Evolutionary conservation across 2,329 filamentous ascomycete species (phyloP).

Genomic region (Fusarium graminum): DNA sequence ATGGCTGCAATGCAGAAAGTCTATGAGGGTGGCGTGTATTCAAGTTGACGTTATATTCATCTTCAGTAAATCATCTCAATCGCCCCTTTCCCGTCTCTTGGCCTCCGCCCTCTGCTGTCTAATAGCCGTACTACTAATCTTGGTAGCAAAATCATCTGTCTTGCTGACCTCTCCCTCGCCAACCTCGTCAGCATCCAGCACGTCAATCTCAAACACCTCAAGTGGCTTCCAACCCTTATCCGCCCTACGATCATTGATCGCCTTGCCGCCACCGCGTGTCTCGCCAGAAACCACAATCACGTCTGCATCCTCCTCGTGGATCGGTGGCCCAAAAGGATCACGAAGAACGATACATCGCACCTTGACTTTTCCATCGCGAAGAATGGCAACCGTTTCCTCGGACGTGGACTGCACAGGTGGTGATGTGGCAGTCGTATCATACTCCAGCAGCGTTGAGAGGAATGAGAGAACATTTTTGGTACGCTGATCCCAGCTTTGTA

Average conservation of each 20-base stretch:
- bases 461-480: constrained; percentile 79
- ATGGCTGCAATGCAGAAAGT: background rate
- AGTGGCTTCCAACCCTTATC: constrained; percentile 82
- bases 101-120: constrained; percentile 63
- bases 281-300: constrained; percentile 90
- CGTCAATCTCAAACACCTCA: constrained; percentile 89
- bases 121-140: constrained; percentile 76
- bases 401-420: constrained; percentile 29
- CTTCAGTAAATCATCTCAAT: background rate
- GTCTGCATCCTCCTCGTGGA: constrained; percentile 81
- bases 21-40: background rate
- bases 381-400: constrained; percentile 59
- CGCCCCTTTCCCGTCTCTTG: constrained; percentile 8
- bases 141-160: constrained; percentile 77
- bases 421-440: constrained; percentile 50
- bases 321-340: constrained; percentile 91
- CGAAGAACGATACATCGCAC: constrained; percentile 87
- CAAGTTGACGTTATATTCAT: background rate
- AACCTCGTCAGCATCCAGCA: constrained; percentile 72
- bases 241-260: constrained; percentile 84
- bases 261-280: constrained; percentile 84
- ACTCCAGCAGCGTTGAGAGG: constrained; percentile 72
- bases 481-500: constrained; percentile 84
- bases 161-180: constrained; percentile 55
- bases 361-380: constrained; percentile 70